Evolutionary conservation across 2,329 filamentous ascomycete genomes (phyloP), one percentile per base, ranked within the genome.

Genomic region (Knufia petricola): DNA sequence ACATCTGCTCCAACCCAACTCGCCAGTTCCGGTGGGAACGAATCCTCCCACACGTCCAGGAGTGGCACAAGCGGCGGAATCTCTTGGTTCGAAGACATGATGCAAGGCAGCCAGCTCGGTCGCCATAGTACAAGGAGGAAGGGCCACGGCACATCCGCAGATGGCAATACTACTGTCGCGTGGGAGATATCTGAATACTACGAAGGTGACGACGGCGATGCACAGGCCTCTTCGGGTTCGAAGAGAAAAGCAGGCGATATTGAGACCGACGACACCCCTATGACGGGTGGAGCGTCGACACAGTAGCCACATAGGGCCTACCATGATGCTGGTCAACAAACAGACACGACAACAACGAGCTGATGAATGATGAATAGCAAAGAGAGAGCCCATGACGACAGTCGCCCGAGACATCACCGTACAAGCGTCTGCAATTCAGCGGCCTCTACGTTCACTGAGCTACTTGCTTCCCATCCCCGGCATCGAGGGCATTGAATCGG

Each of bases 31-130:
- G 32, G 38, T 52, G 17, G 58, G 61, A 24, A 56, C 64, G 48
- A 48, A 50, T 46, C 50, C 50, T 32, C 38, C 48, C 26, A 19
- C 19, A 50, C 30, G 26, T 55, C 54, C 12, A 53, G 71, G 58
- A 59, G 59, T 3, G 66, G 67, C 12, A 62, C 58, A 1, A 50
- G 66, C 2, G 64, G 66, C n/a, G 82, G 83, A 2, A 75, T 90
- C 23, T 85, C 87, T 0, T 95, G 87, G 86, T 90, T 94, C 57
- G 86, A 94, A 58, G 78, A 79, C 54, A 75, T 94, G 72, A 77
- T 94, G 2, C 77, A 85, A 59, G 82, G 87, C 47, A 89, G 85
- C 56, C 74, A 73, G 32, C 68, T 94, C 36, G 85, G 85, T 1
- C 79, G 75, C 44, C 72, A 84, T 64, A 80, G 79, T 62, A 77